These are phyloP conservation scores for Trichomonascaceae sp. DNA, from an alignment of 1,139 yeast species.

Conservation along the genomic window DNA sequence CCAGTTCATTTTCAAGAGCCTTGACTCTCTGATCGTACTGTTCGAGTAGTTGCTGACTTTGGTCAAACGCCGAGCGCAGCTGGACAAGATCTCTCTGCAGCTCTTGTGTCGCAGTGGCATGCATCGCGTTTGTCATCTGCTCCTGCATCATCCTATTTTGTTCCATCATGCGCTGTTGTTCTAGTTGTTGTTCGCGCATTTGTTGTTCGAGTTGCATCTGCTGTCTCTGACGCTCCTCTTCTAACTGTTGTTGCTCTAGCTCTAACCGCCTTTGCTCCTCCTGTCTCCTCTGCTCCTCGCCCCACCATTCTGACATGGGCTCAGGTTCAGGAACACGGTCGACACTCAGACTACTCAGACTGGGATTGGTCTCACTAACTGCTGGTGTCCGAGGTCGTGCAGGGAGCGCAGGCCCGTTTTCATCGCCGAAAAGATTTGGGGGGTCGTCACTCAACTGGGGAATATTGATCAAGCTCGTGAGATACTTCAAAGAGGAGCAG, in stretches of 20 bases:
- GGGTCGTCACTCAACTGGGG: slow-evolving; percentile 72
- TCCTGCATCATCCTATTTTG: slow-evolving; percentile 54
- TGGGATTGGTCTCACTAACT: slow-evolving; percentile 28
- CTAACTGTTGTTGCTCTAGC: slow-evolving; percentile 24
- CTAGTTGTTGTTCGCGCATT: slow-evolving; percentile 35
- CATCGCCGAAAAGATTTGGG: slow-evolving; percentile 42
- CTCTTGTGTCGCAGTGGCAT: slow-evolving; percentile 34
- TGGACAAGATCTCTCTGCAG: slow-evolving; percentile 69
- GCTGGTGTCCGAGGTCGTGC: slow-evolving; percentile 29
- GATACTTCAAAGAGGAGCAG: slow-evolving; percentile 71
- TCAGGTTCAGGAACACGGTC: slow-evolving; percentile 16
- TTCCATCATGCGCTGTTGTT: slow-evolving; percentile 59
- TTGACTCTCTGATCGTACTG: slow-evolving; percentile 84
- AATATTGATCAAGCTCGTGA: slow-evolving; percentile 72
- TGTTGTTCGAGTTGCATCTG: slow-evolving; percentile 39
- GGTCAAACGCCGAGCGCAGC: slow-evolving; percentile 72
- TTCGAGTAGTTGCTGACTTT: slow-evolving; percentile 69
- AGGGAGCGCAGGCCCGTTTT: slow-evolving; percentile 33
- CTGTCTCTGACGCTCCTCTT: slow-evolving; percentile 39
- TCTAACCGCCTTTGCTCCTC: slow-evolving; percentile 35
- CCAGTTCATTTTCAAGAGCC: slow-evolving; percentile 63
- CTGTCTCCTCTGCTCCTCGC: slow-evolving; percentile 26
- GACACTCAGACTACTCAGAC: slow-evolving; percentile 35
- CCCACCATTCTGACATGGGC: slow-evolving; percentile 34
- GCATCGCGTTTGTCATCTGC: slow-evolving; percentile 50